Evolutionary conservation across 1,284 basidiomycete species (phyloP), one percentile per base, ranked within the genome.

Genomic region (Ceratobasidium sp.): DNA sequence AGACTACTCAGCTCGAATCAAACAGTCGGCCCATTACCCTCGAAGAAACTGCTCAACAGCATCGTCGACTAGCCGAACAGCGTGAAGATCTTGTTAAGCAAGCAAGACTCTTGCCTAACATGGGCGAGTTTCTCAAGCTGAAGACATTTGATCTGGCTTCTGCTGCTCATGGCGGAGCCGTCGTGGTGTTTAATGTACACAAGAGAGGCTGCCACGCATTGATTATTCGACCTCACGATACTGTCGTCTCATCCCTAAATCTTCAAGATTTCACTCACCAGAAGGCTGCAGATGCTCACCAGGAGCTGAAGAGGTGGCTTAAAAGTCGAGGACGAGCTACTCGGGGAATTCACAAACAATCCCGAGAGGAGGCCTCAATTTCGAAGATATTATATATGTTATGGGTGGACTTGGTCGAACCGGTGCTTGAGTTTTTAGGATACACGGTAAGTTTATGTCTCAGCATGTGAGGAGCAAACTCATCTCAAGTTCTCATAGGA

Each of bases 321-420:
- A 15, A 13, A 9, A 20, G 26, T 53, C 58, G 23, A 23, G 23
- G n/a, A 23, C 23, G 28, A 18, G 28, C 23, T 61, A 18, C 61
- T n/a, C 46, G 67, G 4, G 18, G 7, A 9, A 28, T 68, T 20
- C 6, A 6, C 49, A 15, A 15, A 20, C 10, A 15, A n/a, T n/a
- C 42, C 42, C 10, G n/a, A 12, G 12, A 40, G 15, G 18, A 40
- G 26, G 26, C 51, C 28, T 18, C 10, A 5, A 39, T 80, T 20
- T 3, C 23, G 13, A 28, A 55, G 18, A 76, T 79, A 3, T 39
- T 76, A 56, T 20, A 23, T 20, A 63, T 23, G 9, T 66, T 79
- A 15, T 81, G 81, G 79, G 51, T 46, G 6, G 20, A 28, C 26
- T 46, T 78, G 15, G 78, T 69, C 20, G 64, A 71, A n/a, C 73